A percentile compares a stretch with the other conserved stretches of the same genome.
Conservation (phyloP, 2,329 filamentous ascomycete genomes). For the Escovopsis sp. region DNA sequence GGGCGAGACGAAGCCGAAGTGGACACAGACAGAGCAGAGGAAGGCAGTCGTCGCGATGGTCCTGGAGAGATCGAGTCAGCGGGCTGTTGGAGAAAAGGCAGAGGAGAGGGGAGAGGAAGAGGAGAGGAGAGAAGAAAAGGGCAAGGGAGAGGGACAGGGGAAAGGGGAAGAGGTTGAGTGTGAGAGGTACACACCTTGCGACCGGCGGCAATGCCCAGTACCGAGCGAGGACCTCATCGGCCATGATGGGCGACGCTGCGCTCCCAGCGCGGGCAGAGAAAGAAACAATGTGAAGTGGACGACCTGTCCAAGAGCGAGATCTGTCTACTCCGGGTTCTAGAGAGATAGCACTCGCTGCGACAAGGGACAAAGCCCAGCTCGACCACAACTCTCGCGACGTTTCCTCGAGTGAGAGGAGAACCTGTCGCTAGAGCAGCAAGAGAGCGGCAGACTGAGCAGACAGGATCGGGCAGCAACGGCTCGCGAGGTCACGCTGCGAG, state of each 20-base stretch:
- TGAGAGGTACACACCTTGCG: slow-evolving; percentile 21
- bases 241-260: slow-evolving; percentile 20
- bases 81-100: not conserved
- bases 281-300: not conserved
- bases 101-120: too few relatives aligned
- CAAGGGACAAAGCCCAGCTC: too few relatives aligned
- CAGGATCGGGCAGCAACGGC: slow-evolving; percentile 14
- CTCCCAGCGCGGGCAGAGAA: slow-evolving; percentile 4
- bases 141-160: too few relatives aligned
- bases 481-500: slow-evolving; percentile 17
- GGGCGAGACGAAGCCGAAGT: slow-evolving; percentile 36
- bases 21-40: slow-evolving; percentile 42
- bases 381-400: too few relatives aligned
- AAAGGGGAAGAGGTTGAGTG: too few relatives aligned
- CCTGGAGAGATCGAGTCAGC: slow-evolving; percentile 30
- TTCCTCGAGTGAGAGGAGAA: too few relatives aligned
- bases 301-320: slow-evolving; percentile 9
- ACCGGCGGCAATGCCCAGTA: slow-evolving; percentile 27
- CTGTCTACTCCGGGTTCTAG: not conserved
- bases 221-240: slow-evolving; percentile 15
- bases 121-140: too few relatives aligned
- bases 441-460: too few relatives aligned
- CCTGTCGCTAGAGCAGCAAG: too few relatives aligned
- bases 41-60: slow-evolving; percentile 49
- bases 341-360: too few relatives aligned